These are phyloP conservation scores for Ganoderma boninense DNA, from an alignment of 1,284 basidiomycete genomes.

Conservation along the genomic window DNA sequence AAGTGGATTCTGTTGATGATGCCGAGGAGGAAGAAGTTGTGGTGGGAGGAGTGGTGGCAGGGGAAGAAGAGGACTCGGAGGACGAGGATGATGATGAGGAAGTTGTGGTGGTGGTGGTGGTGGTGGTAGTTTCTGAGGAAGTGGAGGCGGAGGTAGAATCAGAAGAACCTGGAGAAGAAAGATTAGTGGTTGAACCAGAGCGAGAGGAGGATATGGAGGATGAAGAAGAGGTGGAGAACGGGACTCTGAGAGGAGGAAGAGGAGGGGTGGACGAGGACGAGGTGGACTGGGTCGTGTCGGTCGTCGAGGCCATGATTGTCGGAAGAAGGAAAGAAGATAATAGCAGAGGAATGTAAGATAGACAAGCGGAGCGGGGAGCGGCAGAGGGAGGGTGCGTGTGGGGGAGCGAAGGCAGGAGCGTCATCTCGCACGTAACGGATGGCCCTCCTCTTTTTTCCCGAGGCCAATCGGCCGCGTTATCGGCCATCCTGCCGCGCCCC, in stretches of 20 bases:
- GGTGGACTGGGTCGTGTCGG: conserved; percentile 13
- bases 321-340: conserved; percentile 5
- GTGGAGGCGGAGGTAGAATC: not conserved
- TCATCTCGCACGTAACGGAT: conserved; percentile 14
- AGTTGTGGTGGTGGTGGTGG: conserved; percentile 11
- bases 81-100: conserved; percentile 4
- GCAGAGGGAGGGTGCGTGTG: conserved; percentile 1
- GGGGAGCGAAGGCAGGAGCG: conserved; percentile 8
- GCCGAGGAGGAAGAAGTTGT: not conserved
- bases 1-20: not conserved
- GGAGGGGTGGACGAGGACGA: conserved; percentile 20
- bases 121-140: conserved; percentile 13
- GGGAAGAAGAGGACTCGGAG: conserved; percentile 1
- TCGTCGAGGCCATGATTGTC: conserved; percentile 25
- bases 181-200: conserved; percentile 2
- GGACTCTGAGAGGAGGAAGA: too few relatives aligned
- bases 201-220: conserved; percentile 21
- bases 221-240: conserved; percentile 26
- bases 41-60: conserved; percentile 2
- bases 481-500: conserved; percentile 15
- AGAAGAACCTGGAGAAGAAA: conserved; percentile 15
- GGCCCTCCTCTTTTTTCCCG: conserved; percentile 2
- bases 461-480: conserved; percentile 8
- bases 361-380: not conserved
- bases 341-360: not conserved